A percentile compares a stretch with the other conserved stretches of the same genome.
phyloP scores from a whole-genome alignment of 2,329 filamentous ascomycete genomes.

The Tricladium varicosporioides region DNA sequence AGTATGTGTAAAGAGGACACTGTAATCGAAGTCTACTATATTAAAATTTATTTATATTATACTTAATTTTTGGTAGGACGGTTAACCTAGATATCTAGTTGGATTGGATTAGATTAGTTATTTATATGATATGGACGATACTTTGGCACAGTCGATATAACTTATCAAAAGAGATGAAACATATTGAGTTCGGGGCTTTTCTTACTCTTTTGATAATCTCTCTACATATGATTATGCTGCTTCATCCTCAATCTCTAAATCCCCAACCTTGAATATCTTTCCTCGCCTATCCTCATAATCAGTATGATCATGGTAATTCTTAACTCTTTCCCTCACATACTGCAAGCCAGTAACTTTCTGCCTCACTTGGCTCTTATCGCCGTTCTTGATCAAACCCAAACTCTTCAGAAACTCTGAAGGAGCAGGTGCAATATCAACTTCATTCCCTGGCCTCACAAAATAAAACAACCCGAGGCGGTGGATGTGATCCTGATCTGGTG shows the following conservation, averaged over 20 bases:
- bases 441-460: slow-evolving; percentile 37
- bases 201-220: too few species aligned
- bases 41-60: too few species aligned
- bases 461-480: slow-evolving; percentile 48
- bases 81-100: too few species aligned
- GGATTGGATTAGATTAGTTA: too few species aligned
- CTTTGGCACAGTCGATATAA: too few species aligned
- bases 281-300: slow-evolving; percentile 41
- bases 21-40: slow-evolving; percentile 6
- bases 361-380: slow-evolving; percentile 25
- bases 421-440: slow-evolving; percentile 27
- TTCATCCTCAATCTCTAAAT: slow-evolving; percentile 42
- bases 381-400: slow-evolving; percentile 11
- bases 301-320: slow-evolving; percentile 39
- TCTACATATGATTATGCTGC: slow-evolving; percentile 25
- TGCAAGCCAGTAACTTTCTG: slow-evolving; percentile 38
- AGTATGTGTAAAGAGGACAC: slow-evolving; percentile 7
- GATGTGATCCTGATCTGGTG: slow-evolving; percentile 42
- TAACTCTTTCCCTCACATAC: slow-evolving; percentile 42
- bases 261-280: slow-evolving; percentile 39
- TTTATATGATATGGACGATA: too few species aligned
- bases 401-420: slow-evolving; percentile 37
- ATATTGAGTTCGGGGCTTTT: too few species aligned
- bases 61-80: too few species aligned
- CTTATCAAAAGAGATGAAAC: too few species aligned